These are phyloP conservation scores for Syncephalastrum sp. DNA, from an alignment of 371 early-diverging fungal genomes.

Conservation along the genomic window DNA sequence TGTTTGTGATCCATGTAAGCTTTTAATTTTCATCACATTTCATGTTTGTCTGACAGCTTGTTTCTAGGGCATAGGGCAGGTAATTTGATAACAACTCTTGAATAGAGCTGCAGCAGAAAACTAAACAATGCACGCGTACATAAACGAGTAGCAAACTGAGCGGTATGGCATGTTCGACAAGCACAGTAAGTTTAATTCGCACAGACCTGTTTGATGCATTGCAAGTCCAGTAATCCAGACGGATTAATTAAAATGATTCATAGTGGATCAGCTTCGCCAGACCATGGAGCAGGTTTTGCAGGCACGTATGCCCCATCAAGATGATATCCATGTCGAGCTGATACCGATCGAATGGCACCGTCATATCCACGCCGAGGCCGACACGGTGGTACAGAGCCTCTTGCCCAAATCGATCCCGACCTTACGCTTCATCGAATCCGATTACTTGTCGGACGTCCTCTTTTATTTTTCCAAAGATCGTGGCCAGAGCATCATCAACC, in stretches of 20 bases:
- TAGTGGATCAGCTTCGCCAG: constrained; percentile 50
- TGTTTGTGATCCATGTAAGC: constrained; percentile 64
- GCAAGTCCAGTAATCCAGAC: not conserved
- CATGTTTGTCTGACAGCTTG: not conserved
- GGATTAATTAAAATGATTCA: not conserved
- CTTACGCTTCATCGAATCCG: constrained; percentile 56
- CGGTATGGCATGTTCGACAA: constrained; percentile 55
- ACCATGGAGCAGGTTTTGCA: constrained; percentile 50
- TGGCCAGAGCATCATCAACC: constrained; percentile 54
- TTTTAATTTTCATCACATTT: not conserved
- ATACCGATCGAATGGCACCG: constrained; percentile 56
- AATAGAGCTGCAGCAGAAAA: too few species aligned
- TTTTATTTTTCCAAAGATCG: constrained; percentile 56
- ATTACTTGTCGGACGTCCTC: constrained; percentile 66
- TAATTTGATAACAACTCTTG: constrained; percentile 1
- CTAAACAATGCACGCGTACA: not conserved
- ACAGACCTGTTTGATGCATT: not conserved
- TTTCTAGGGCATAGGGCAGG: constrained; percentile 63
- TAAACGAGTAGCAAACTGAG: constrained; percentile 45
- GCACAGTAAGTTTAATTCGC: constrained; percentile 34
- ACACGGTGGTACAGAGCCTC: constrained; percentile 40
- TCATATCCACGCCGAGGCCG: constrained; percentile 54
- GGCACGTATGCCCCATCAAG: constrained; percentile 47
- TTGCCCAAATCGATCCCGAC: constrained; percentile 64
- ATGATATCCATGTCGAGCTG: constrained; percentile 42